Evolutionary conservation across 1,139 yeast species (phyloP).

Genomic region (Saccharomyces pastorianus): DNA sequence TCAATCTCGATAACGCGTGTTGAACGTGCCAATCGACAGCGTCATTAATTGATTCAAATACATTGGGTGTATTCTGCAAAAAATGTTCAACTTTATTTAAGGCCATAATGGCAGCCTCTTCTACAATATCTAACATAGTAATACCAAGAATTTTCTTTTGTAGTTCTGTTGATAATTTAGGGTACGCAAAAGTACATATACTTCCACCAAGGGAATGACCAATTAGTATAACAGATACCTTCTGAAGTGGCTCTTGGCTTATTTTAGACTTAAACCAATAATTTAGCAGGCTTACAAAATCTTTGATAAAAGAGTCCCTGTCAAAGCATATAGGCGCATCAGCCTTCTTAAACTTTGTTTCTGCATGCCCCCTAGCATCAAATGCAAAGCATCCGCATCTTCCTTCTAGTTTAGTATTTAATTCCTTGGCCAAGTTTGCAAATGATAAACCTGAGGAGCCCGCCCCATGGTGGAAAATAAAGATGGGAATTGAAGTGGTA

Average conservation of each 20-base stretch:
- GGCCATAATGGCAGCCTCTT: constrained; percentile 77
- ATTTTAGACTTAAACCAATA: constrained; percentile 30
- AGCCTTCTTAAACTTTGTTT: constrained; percentile 33
- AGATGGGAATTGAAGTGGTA: constrained; percentile 41
- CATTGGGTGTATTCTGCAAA: constrained; percentile 51
- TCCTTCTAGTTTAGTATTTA: constrained; percentile 29
- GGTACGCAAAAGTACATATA: constrained; percentile 49
- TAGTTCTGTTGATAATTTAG: constrained; percentile 23
- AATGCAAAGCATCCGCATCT: constrained; percentile 52
- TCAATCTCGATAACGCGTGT: constrained; percentile 45
- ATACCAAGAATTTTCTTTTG: constrained; percentile 47
- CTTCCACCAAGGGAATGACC: constrained; percentile 96
- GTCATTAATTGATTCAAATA: constrained; percentile 42
- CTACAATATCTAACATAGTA: constrained; percentile 82
- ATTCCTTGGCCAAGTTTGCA: constrained; percentile 42
- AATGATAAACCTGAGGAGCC: constrained; percentile 83
- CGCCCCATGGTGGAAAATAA: constrained; percentile 87
- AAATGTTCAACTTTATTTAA: constrained; percentile 58
- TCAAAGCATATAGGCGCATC: constrained; percentile 36
- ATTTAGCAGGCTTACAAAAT: constrained; percentile 44
- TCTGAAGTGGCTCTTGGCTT: constrained; percentile 16
- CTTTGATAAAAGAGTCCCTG: constrained; percentile 47
- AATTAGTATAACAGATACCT: constrained; percentile 43
- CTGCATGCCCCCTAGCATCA: constrained; percentile 84
- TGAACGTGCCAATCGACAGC: constrained; percentile 83